A percentile compares a stretch with the other conserved stretches of the same genome.
Conservation (phyloP, 83 land plant genomes). For the Isoetes engelmannii region DNA sequence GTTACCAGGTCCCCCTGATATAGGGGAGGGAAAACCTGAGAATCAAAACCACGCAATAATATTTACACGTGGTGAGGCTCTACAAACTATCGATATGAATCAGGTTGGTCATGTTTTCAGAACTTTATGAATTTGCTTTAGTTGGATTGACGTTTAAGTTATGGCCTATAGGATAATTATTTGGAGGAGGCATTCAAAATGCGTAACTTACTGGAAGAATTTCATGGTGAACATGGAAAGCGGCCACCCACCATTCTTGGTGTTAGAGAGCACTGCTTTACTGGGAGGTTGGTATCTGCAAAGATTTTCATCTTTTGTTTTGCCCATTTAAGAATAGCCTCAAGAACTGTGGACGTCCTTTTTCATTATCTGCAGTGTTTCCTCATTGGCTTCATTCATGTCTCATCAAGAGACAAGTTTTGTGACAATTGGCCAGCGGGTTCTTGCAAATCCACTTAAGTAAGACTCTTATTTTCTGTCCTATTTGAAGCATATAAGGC, state of each 20-base stretch:
- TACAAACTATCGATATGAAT: slow-evolving; percentile 17
- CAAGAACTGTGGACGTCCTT: background rate
- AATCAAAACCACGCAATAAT: slow-evolving; percentile 15
- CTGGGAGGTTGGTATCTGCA: slow-evolving; percentile 6
- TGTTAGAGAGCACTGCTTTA: slow-evolving; percentile 18
- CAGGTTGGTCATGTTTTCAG: background rate
- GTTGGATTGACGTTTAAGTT: background rate
- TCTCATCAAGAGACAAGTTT: slow-evolving; percentile 80
- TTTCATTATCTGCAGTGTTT: slow-evolving; percentile 48
- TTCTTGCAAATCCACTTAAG: slow-evolving; percentile 70
- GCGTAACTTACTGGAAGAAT: slow-evolving; percentile 68
- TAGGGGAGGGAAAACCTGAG: slow-evolving; percentile 10
- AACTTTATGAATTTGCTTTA: background rate
- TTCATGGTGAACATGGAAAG: slow-evolving; percentile 25
- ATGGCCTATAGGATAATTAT: slow-evolving; percentile 42
- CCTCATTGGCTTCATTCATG: slow-evolving; percentile 85
- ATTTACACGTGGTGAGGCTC: slow-evolving; percentile 14
- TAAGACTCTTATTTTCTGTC: slow-evolving; percentile 18
- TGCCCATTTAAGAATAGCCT: background rate
- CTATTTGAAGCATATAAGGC: background rate
- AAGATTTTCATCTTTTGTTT: background rate
- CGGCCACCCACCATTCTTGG: slow-evolving; percentile 55
- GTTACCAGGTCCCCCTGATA: background rate
- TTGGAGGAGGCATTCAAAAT: slow-evolving; percentile 69
- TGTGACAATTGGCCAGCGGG: slow-evolving; percentile 74